phyloP scores from a whole-genome alignment of 352 stramenopile genomes.

The Pythium chondricola region DNA sequence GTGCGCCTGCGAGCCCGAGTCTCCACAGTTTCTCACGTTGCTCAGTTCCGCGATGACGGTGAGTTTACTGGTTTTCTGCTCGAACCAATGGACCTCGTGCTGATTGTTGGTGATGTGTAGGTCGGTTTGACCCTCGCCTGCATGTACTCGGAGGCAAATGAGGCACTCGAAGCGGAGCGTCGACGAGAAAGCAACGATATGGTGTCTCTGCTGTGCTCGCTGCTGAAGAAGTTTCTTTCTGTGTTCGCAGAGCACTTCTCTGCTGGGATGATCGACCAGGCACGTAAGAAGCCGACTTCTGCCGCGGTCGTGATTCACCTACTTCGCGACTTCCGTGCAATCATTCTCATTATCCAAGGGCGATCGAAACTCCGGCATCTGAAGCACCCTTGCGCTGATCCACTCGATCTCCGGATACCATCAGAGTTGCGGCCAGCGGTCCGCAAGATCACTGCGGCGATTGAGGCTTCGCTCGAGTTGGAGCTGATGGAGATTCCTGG shows the following conservation, averaged over 20 bases:
- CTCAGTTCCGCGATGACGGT: constrained; percentile 16
- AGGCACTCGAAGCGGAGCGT: neutral
- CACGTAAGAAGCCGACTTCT: constrained; percentile 29
- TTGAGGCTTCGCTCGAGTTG: constrained; percentile 27
- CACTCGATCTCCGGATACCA: constrained; percentile 46
- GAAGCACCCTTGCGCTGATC: constrained; percentile 51
- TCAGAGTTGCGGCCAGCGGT: constrained; percentile 53
- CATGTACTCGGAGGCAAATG: constrained; percentile 13
- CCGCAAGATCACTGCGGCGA: constrained; percentile 35
- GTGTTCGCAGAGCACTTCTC: constrained; percentile 46
- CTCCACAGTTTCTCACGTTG: constrained; percentile 12
- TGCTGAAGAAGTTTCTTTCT: constrained; percentile 32
- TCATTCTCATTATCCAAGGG: constrained; percentile 71
- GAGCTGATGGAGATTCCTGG: constrained; percentile 13
- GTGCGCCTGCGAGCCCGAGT: constrained; percentile 19
- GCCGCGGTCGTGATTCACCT: constrained; percentile 16
- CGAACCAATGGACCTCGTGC: too few relatives aligned
- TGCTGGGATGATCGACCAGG: constrained; percentile 29
- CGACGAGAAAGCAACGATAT: neutral
- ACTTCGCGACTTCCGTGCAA: constrained; percentile 40
- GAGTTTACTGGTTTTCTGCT: constrained; percentile 22
- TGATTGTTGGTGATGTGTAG: constrained; percentile 4
- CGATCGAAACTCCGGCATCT: constrained; percentile 23
- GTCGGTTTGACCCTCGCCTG: constrained; percentile 12
- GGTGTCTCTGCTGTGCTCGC: neutral